A percentile compares a stretch with the other conserved stretches of the same genome.
Conservation (phyloP, 371 early-diverging fungal genomes). For the Cokeromyces recurvatus region DNA sequence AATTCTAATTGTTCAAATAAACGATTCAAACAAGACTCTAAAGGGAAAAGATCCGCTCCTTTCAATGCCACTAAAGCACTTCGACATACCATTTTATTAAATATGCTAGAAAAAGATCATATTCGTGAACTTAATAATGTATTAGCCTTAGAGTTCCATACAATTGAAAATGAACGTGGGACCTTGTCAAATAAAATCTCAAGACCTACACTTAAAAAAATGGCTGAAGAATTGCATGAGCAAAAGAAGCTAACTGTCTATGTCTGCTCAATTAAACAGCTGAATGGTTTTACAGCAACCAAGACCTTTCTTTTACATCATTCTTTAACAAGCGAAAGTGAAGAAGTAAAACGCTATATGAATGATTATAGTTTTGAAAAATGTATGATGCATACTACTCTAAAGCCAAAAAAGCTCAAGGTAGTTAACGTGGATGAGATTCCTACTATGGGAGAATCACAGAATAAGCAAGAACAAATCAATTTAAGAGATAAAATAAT, state of each 20-base stretch:
- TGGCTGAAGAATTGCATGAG: slow-evolving; percentile 1
- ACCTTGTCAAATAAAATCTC: too few relatives aligned
- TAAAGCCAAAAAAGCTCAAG: background rate
- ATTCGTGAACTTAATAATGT: slow-evolving; percentile 2
- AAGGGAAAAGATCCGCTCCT: background rate
- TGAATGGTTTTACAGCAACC: slow-evolving; percentile 8
- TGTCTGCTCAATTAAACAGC: background rate
- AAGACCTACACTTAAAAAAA: too few relatives aligned
- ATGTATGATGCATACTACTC: background rate
- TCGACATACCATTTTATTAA: slow-evolving; percentile 3
- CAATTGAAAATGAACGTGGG: slow-evolving; percentile 4
- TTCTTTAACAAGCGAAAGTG: slow-evolving; percentile 1
- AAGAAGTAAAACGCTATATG: slow-evolving; percentile 5
- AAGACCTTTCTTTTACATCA: slow-evolving; percentile 13
- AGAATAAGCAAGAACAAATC: too few relatives aligned
- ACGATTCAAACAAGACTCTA: too few relatives aligned
- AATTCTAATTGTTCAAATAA: too few relatives aligned
- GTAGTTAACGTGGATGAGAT: background rate
- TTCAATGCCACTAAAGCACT: slow-evolving; percentile 4
- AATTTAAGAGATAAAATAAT: too few relatives aligned
- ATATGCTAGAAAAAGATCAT: slow-evolving; percentile 10
- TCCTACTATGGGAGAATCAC: background rate
- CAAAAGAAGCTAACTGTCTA: slow-evolving; percentile 8
- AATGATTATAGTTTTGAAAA: background rate
- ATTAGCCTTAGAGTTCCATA: slow-evolving; percentile 1